A percentile compares a stretch with the other conserved stretches of the same genome.
phyloP scores from a whole-genome alignment of 108 stramenopile species.

The Aurantiochytrium sp. region DNA sequence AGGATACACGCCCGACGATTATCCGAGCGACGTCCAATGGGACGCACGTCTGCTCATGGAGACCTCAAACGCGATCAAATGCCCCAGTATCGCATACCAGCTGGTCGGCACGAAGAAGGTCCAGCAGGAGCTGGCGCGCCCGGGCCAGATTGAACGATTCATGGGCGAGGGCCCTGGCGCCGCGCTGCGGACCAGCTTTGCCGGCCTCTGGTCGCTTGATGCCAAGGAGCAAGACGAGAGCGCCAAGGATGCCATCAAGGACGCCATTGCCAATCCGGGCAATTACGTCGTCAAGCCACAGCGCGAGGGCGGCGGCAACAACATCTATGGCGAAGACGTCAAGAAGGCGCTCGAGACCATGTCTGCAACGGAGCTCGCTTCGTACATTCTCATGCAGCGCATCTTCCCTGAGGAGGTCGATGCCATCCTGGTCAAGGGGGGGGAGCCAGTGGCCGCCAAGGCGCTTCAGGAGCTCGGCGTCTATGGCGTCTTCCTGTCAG shows the following conservation, averaged over 20 bases:
- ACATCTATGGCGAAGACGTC: slow-evolving; percentile 81
- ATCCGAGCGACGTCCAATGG: slow-evolving; percentile 77
- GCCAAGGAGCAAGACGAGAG: slow-evolving; percentile 72
- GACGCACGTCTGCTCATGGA: slow-evolving; percentile 75
- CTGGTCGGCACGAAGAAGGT: slow-evolving; percentile 96
- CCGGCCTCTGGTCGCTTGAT: slow-evolving; percentile 50
- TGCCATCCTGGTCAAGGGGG: slow-evolving; percentile 27
- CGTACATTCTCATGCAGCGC: slow-evolving; percentile 54
- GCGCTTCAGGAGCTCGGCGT: slow-evolving; percentile 56
- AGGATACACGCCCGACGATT: slow-evolving; percentile 92
- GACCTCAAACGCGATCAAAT: slow-evolving; percentile 76
- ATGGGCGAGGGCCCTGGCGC: not conserved
- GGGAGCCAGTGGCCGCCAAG: not conserved
- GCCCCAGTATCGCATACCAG: slow-evolving; percentile 86
- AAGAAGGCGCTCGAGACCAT: slow-evolving; percentile 12
- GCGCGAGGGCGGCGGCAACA: slow-evolving; percentile 97
- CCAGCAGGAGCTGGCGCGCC: slow-evolving; percentile 84
- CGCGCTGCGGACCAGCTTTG: slow-evolving; percentile 34
- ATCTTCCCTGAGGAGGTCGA: slow-evolving; percentile 33
- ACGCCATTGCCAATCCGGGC: slow-evolving; percentile 56
- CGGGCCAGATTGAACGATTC: slow-evolving; percentile 77
- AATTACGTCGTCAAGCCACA: slow-evolving; percentile 95
- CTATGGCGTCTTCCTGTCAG: slow-evolving; percentile 50
- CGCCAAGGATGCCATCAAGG: slow-evolving; percentile 58
- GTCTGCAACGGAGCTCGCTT: slow-evolving; percentile 24